Percentiles rank a stretch among this genome's conserved stretches.
Conservation (phyloP, 1,284 basidiomycete genomes). For the Ceratobasidium sp. region DNA sequence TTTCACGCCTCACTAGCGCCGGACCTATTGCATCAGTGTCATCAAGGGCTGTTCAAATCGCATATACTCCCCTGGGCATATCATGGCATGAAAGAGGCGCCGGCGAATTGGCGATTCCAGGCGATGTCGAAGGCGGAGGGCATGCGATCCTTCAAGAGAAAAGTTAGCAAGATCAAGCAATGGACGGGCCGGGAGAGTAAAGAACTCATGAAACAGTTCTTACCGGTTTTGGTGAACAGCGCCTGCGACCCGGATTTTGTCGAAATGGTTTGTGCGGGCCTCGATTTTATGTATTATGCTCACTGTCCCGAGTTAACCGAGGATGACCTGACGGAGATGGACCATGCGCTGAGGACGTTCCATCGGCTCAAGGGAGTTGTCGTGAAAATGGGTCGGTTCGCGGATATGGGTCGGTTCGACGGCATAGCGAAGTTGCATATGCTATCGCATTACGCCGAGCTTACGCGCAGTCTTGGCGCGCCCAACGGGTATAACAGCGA, state of each 20-base stretch:
- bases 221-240: background rate
- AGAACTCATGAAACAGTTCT: constrained; percentile 55
- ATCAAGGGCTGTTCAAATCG: constrained; percentile 56
- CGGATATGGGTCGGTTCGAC: background rate
- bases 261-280: background rate
- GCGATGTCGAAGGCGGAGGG: constrained; percentile 27
- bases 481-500: constrained; percentile 47
- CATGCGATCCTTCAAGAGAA: constrained; percentile 28
- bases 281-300: constrained; percentile 8
- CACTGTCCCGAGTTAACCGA: background rate
- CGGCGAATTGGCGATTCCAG: constrained; percentile 34
- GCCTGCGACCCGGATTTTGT: constrained; percentile 42
- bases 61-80: constrained; percentile 51
- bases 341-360: constrained; percentile 23
- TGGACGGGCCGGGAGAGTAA: constrained; percentile 56
- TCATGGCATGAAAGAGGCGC: constrained; percentile 1
- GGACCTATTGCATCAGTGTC: constrained; percentile 56
- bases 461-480: constrained; percentile 35
- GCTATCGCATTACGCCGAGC: constrained; percentile 49
- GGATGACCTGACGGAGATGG: constrained; percentile 12
- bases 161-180: constrained; percentile 51
- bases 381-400: background rate
- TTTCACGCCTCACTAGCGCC: constrained; percentile 54
- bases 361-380: background rate
- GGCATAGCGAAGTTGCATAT: constrained; percentile 60